phyloP scores from a whole-genome alignment of 2,329 filamentous ascomycete genomes.

The Xylariales sp. region DNA sequence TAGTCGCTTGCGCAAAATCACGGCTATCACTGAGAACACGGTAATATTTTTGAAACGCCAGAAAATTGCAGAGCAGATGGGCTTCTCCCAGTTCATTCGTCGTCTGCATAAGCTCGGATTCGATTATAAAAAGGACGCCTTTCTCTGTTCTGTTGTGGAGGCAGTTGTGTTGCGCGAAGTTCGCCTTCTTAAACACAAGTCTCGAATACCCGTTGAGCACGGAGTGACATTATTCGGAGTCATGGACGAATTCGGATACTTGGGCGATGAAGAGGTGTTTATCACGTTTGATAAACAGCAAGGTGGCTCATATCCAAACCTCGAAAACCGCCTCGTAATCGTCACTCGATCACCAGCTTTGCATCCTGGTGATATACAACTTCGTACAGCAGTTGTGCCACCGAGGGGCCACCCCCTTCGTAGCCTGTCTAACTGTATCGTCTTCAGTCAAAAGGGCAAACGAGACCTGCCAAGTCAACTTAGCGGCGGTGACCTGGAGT shows the following conservation, averaged over 20 bases:
- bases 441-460: slow-evolving; percentile 77
- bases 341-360: slow-evolving; percentile 84
- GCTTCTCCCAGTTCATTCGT: slow-evolving; percentile 71
- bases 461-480: slow-evolving; percentile 83
- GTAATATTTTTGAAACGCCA: slow-evolving; percentile 73
- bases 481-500: slow-evolving; percentile 78
- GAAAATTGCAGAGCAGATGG: slow-evolving; percentile 68
- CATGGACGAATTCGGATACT: slow-evolving; percentile 81
- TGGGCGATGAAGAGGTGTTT: slow-evolving; percentile 76
- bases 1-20: slow-evolving; percentile 67
- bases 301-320: slow-evolving; percentile 45
- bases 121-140: slow-evolving; percentile 74
- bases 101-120: slow-evolving; percentile 68
- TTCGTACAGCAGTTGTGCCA: slow-evolving; percentile 71
- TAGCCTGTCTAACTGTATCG: slow-evolving; percentile 76
- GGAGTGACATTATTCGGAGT: slow-evolving; percentile 84
- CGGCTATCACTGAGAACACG: slow-evolving; percentile 69
- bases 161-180: slow-evolving; percentile 76
- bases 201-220: slow-evolving; percentile 75
- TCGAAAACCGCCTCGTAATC: slow-evolving; percentile 61
- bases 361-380: slow-evolving; percentile 83
- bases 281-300: slow-evolving; percentile 63
- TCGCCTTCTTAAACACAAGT: slow-evolving; percentile 80
- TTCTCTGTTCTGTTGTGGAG: slow-evolving; percentile 78
- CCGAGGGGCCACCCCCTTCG: slow-evolving; percentile 68